A percentile compares a stretch with the other conserved stretches of the same genome.
Conservation (phyloP, 1,139 yeast genomes). For the Zhuliangozyma parablackwelliae region DNA sequence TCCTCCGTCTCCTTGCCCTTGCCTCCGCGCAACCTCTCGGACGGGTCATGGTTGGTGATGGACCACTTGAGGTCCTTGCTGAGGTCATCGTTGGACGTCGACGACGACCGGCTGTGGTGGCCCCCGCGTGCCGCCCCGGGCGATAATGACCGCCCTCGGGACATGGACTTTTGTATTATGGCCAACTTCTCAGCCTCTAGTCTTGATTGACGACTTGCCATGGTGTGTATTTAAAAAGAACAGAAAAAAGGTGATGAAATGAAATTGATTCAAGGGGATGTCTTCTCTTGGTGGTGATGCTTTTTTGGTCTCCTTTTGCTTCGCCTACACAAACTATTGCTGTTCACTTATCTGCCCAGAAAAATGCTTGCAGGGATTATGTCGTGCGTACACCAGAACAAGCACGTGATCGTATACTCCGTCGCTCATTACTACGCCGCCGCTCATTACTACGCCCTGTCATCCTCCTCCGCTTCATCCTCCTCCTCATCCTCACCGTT, state of each 20-base stretch:
- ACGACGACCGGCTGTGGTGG: conserved; percentile 30
- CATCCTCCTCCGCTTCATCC: conserved; percentile 6
- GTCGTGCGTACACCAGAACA: too few relatives aligned
- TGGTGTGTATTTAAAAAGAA: conserved; percentile 8
- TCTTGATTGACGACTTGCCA: conserved; percentile 36
- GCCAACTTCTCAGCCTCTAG: conserved; percentile 44
- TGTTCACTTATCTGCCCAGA: too few relatives aligned
- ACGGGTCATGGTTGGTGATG: conserved; percentile 54
- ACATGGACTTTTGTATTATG: conserved; percentile 36
- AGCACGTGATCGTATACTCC: too few relatives aligned
- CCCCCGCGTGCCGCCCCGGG: conserved; percentile 28
- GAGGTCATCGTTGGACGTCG: conserved; percentile 35
- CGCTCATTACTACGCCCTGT: conserved; percentile 1
- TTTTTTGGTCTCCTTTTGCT: too few relatives aligned
- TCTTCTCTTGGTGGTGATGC: too few relatives aligned
- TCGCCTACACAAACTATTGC: too few relatives aligned
- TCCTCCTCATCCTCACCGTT: conserved; percentile 17
- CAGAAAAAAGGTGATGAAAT: too few relatives aligned
- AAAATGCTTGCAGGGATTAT: too few relatives aligned
- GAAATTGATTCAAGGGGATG: too few relatives aligned
- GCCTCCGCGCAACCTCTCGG: conserved; percentile 39
- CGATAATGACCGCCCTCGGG: conserved; percentile 38
- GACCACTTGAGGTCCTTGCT: conserved; percentile 45
- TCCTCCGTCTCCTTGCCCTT: conserved; percentile 10
- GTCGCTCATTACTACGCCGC: too few relatives aligned